Evolutionary conservation across 2,329 filamentous ascomycete species (phyloP).

Genomic region (Aaosphaeria arxii): DNA sequence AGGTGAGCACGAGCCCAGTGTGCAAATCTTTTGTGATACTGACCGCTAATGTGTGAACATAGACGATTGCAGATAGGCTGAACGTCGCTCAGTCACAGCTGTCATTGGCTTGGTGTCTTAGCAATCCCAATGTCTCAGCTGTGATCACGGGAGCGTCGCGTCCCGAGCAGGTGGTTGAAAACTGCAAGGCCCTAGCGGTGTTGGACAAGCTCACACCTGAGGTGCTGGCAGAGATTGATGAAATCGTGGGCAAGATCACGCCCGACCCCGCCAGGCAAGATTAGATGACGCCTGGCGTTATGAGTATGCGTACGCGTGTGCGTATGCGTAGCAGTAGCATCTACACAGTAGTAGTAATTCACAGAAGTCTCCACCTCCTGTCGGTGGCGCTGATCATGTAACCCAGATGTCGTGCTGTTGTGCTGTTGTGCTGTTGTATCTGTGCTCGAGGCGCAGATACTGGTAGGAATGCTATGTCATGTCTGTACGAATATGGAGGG

Average conservation of each 20-base stretch:
- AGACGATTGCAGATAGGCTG: conserved; percentile 59
- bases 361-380: too few species aligned
- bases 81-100: conserved; percentile 52
- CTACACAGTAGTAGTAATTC: too few species aligned
- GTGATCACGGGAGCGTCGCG: conserved; percentile 27
- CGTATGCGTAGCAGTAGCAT: too few species aligned
- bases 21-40: neutral
- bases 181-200: conserved; percentile 43
- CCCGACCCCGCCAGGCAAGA: conserved; percentile 12
- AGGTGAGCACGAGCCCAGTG: conserved; percentile 14
- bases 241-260: conserved; percentile 22
- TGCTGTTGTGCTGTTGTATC: too few species aligned
- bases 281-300: neutral
- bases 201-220: conserved; percentile 45
- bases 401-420: too few species aligned
- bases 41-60: neutral
- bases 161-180: conserved; percentile 29
- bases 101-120: conserved; percentile 35
- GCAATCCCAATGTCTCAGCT: conserved; percentile 32
- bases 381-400: too few species aligned
- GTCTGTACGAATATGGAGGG: too few species aligned
- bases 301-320: too few species aligned
- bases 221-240: conserved; percentile 43
- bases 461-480: too few species aligned
- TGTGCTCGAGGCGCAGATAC: too few species aligned